phyloP scores from a whole-genome alignment of 2,329 filamentous ascomycete genomes.

The Helotiales sp. region DNA sequence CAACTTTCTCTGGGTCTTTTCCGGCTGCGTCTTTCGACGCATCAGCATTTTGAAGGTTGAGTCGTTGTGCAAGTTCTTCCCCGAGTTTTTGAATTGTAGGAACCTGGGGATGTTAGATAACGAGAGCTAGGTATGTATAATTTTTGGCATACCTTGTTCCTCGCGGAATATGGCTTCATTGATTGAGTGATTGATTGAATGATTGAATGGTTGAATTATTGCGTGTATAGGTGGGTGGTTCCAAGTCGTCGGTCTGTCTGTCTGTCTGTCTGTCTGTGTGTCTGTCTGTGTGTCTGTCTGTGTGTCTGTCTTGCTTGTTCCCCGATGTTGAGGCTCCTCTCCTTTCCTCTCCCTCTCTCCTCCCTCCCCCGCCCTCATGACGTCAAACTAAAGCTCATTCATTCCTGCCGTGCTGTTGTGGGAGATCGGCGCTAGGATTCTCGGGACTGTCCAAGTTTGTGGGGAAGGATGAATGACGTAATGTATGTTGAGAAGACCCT shows the following conservation, averaged over 20 bases:
- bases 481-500: too few species aligned
- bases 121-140: too few species aligned
- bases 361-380: too few species aligned
- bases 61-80: conserved; percentile 29
- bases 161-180: conserved; percentile 29
- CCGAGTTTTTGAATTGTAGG: conserved; percentile 34
- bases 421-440: conserved; percentile 6
- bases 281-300: too few species aligned
- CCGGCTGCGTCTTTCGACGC: conserved; percentile 32
- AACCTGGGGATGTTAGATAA: conserved; percentile 16
- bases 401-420: not conserved
- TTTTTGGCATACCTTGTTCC: conserved; percentile 27
- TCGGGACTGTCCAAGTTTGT: conserved; percentile 1
- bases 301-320: too few species aligned
- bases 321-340: conserved; percentile 1
- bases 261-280: too few species aligned
- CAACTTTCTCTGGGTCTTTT: conserved; percentile 31
- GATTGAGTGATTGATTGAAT: not conserved
- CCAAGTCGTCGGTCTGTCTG: too few species aligned
- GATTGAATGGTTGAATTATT: not conserved
- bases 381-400: not conserved
- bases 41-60: conserved; percentile 31
- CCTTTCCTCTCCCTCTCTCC: too few species aligned
- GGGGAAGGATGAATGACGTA: conserved; percentile 8
- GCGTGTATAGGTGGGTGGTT: too few species aligned